phyloP scores from a whole-genome alignment of 2,329 filamentous ascomycete species.

The Blastomyces silverae region DNA sequence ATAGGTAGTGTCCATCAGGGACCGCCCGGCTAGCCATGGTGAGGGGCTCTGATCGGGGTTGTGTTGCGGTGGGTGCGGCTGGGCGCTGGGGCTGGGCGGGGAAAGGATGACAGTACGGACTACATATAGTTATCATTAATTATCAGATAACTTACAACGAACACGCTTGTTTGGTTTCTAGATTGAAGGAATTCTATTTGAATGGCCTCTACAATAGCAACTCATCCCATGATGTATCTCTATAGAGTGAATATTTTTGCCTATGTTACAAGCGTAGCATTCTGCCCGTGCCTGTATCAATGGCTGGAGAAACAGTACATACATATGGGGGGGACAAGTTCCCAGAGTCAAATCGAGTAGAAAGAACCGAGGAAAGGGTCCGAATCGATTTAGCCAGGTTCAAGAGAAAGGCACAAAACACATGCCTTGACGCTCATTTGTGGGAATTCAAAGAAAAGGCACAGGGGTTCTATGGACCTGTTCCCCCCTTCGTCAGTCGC shows the following conservation, averaged over 20 bases:
- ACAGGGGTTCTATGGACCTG: background rate
- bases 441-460: background rate
- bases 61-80: background rate
- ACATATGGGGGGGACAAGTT: background rate
- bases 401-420: background rate
- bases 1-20: background rate
- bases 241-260: too few relatives aligned
- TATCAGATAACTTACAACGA: too few relatives aligned
- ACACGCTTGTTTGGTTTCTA: too few relatives aligned
- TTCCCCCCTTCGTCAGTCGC: too few relatives aligned
- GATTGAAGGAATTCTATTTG: too few relatives aligned
- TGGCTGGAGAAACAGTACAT: background rate
- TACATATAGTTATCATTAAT: too few relatives aligned
- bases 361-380: background rate
- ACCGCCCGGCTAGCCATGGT: background rate
- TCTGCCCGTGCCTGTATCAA: too few relatives aligned
- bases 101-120: too few relatives aligned
- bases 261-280: too few relatives aligned
- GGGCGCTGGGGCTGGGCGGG: constrained; percentile 1
- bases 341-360: background rate
- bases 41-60: background rate
- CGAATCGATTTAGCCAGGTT: background rate
- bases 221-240: too few relatives aligned
- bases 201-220: too few relatives aligned
- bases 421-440: constrained; percentile 6